Conservation (phyloP, 495 filamentous ascomycete species). For the Penicillium chermesinum region DNA sequence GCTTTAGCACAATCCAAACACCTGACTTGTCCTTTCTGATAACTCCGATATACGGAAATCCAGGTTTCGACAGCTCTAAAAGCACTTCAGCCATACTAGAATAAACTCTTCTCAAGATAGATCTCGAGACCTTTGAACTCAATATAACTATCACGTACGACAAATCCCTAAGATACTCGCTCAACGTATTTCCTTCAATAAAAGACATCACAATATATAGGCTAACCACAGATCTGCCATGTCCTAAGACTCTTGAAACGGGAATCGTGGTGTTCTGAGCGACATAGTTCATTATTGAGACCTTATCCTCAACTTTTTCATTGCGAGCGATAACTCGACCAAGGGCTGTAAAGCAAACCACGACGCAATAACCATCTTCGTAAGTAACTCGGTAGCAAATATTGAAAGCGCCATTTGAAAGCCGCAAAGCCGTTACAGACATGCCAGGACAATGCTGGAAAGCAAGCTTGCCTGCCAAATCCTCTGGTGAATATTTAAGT, state of each 20-base stretch:
- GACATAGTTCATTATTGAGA: constrained; percentile 34
- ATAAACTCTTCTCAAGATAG: too few species aligned
- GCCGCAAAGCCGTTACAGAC: too few species aligned
- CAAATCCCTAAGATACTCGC: constrained; percentile 17
- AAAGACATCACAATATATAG: constrained; percentile 48
- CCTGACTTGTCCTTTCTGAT: constrained; percentile 19
- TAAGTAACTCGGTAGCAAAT: constrained; percentile 24
- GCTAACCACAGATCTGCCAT: constrained; percentile 26
- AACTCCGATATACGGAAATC: constrained; percentile 35
- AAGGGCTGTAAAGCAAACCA: constrained; percentile 26
- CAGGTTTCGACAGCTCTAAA: constrained; percentile 33
- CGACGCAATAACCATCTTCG: constrained; percentile 18
- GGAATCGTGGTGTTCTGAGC: constrained; percentile 29
- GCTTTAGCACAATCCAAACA: constrained; percentile 10
- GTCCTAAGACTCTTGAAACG: constrained; percentile 33
- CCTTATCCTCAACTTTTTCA: constrained; percentile 37
- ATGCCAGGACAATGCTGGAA: too few species aligned
- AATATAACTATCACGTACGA: constrained; percentile 13
- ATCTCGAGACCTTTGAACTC: constrained; percentile 19
- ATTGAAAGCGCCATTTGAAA: constrained; percentile 29
- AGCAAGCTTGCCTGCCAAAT: too few species aligned
- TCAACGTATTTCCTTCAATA: constrained; percentile 25
- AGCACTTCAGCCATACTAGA: constrained; percentile 28
- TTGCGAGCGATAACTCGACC: constrained; percentile 20
- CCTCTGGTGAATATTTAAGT: too few species aligned